Evolutionary conservation across 208 protist genomes (phyloP).

Genomic region (Porcisia hertigi): DNA sequence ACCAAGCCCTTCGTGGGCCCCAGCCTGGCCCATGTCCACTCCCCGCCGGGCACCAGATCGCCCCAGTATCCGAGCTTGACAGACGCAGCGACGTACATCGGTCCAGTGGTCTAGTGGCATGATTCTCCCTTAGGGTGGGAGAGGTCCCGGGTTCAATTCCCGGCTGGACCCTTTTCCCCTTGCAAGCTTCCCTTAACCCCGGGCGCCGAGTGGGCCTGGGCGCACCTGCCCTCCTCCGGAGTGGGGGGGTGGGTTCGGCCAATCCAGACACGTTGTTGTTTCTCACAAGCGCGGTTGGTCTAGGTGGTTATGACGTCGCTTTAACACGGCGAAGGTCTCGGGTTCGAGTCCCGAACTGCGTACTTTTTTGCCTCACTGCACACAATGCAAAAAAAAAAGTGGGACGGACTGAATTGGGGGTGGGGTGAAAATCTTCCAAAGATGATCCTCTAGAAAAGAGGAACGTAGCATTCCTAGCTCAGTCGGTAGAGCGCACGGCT

Average conservation of each 20-base stretch:
- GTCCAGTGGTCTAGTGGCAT: conserved; percentile 93
- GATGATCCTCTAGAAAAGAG: no score
- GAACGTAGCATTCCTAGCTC: conserved; percentile 87
- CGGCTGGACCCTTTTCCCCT: conserved; percentile 75
- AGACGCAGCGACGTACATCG: conserved; percentile 4
- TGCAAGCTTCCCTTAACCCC: no score
- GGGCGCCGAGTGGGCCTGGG: no score
- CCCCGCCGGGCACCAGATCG: no score
- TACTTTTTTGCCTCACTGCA: conserved; percentile 66
- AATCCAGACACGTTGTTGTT: no score
- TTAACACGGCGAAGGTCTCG: conserved; percentile 93
- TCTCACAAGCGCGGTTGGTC: conserved; percentile 76
- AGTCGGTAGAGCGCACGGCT: conserved; percentile 97
- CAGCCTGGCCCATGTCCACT: no score
- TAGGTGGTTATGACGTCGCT: conserved; percentile 94
- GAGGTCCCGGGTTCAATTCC: conserved; percentile 89
- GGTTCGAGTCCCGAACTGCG: conserved; percentile 88
- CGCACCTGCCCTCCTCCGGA: no score
- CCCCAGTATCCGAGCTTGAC: no score
- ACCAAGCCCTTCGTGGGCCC: no score
- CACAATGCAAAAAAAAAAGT: no score
- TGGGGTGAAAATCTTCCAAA: no score
- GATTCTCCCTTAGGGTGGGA: conserved; percentile 94
- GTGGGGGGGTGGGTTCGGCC: not conserved
- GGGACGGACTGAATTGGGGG: no score